A percentile compares a stretch with the other conserved stretches of the same genome.
Evolutionary conservation across 768 basidiomycete species (phyloP).

Genomic region (Boletus tylopilopsis): DNA sequence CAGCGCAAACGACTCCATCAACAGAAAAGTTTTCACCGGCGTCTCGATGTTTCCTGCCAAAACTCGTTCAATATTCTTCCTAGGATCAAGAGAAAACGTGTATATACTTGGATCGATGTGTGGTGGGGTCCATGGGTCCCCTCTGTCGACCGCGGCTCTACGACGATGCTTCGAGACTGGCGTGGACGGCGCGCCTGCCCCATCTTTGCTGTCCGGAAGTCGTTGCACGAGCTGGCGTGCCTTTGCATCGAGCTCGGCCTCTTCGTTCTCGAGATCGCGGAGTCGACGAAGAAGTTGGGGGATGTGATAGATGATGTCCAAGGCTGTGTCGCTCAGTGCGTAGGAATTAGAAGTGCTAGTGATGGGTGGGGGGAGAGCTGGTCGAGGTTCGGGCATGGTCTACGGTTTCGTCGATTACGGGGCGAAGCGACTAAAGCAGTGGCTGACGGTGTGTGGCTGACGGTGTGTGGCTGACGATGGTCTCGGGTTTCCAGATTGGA

Average conservation of each 20-base stretch:
- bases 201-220: not conserved
- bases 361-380: not conserved
- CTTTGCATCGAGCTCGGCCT: constrained; percentile 15
- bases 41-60: constrained; percentile 17
- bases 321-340: constrained; percentile 11
- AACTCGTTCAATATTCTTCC: not conserved
- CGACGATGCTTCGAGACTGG: not conserved
- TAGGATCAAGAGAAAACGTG: not conserved
- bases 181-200: not conserved
- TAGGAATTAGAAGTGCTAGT: not conserved
- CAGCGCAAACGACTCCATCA: constrained; percentile 18
- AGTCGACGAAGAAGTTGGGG: constrained; percentile 19
- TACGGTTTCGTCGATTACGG: no score
- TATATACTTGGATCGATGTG: constrained; percentile 10
- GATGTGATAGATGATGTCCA: constrained; percentile 11
- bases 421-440: no score
- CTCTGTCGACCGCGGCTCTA: not conserved
- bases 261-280: constrained; percentile 21
- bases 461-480: not conserved
- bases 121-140: constrained; percentile 1
- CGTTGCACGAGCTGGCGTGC: constrained; percentile 11
- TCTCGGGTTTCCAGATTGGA: no score
- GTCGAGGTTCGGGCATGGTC: constrained; percentile 9
- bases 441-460: not conserved
- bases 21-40: constrained; percentile 16